Evolutionary conservation across 2,329 filamentous ascomycete genomes (phyloP), one percentile per base, ranked within the genome.

Genomic region (Daldinia sp.): DNA sequence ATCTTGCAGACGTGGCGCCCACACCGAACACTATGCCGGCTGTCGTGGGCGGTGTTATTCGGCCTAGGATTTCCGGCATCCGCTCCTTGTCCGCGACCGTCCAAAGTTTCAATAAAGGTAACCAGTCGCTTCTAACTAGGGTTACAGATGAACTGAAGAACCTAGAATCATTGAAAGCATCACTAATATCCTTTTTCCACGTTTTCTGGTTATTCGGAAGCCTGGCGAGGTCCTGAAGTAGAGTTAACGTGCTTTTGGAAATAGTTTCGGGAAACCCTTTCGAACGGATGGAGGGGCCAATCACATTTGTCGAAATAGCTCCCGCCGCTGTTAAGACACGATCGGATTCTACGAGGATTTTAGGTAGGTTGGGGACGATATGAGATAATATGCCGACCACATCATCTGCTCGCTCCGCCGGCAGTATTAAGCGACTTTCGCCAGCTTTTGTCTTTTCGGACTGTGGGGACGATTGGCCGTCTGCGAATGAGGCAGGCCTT

Each of bases 11-110:
- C 19, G 92, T 93, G 5, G 95, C 95, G 9, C 96, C 96, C 0
- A 99, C 95, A n/a, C 95, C 95, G 73, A 99, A 99, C 75, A 99
- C 94, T 70, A 99, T 96, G 7, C 95, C 95, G 0, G 96, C 95
- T 11, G 94, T 94, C 1, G 94, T 93, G 4, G 95, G 95, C 3
- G 94, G 86, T 4, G 89, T 89, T 64, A 99, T 85, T 17, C 93
- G 90, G 34, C 86, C 83, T 7, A 98, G 78, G 3, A 97, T 81
- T 64, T 99, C 95, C 0, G 89, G 82, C 78, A 99, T 85, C 47
- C 91, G 88, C 57, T 97, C 94, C 77, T 96, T 97, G 76, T 99
- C 95, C 13, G 87, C 87, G 11, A 94, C 79, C 3, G 88, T 85
- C 91, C 94, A 97, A 74, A 97, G 93, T 35, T 87, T 89, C 19